Evolutionary conservation across 1,284 basidiomycete species (phyloP), one percentile per base, ranked within the genome.

Genomic region (Puccinia sorghi): DNA sequence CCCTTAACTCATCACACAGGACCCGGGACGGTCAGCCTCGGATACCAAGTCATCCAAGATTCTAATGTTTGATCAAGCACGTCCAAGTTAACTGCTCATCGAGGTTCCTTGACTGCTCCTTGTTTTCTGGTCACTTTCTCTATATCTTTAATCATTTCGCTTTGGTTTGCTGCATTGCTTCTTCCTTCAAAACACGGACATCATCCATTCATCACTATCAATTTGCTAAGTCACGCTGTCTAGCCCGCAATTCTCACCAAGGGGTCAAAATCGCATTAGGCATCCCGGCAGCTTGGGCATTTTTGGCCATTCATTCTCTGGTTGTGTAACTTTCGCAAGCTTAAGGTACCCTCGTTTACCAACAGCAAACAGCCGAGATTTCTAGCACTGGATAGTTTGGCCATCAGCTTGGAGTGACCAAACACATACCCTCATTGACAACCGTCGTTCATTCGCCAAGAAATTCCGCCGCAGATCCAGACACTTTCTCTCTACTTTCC

Each of bases 21-120:
- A 61, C 39, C 32, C 57, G 39, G 7, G 32, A 25, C 13, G 5
- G 32, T 32, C 15, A 7, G 15, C 32, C n/a, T 56, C 22, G 54
- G 54, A 56, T 56, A 56, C 54, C 54, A 22, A 25, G 54, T 27
- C 54, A 56, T 25, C 54, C 22, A 27, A 22, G 17, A 12, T 11
- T 56, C n/a, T 22, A 25, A 22, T 13, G 57, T 61, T 61, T 61
- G 57, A 61, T 61, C 57, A 20, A 61, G 32, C 57, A 39, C 57
- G 7, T 61, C 37, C 37, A 39, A 61, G n/a, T n/a, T n/a, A 39
- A 39, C 37, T 32, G 12, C 13, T 39, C 17, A 61, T 13, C 37
- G 1, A 4, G 37, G 32, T 4, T 5, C 2, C 4, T 20, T 15
- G 57, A 12, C 12, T 15, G 9, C 9, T 39, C 20, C 57, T 61